Evolutionary conservation across 306 rosid species (phyloP).

Genomic region (Rosa multiflora): DNA sequence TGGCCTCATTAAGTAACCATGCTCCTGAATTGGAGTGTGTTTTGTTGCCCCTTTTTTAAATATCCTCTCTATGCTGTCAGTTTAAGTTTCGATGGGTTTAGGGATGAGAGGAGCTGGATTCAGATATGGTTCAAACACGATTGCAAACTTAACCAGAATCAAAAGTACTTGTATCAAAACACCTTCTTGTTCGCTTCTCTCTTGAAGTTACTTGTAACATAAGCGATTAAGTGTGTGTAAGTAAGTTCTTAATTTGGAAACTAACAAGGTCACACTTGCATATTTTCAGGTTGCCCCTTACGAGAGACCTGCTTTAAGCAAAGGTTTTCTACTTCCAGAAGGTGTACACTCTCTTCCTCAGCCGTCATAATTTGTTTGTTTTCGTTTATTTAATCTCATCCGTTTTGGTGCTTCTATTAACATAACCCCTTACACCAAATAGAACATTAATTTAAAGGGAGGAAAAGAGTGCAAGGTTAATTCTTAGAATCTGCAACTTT

Average conservation of each 20-base stretch:
- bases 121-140: background rate
- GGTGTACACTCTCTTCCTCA: conserved; percentile 45
- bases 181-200: background rate
- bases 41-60: background rate
- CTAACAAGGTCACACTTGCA: conserved; percentile 8
- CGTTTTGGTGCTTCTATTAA: background rate
- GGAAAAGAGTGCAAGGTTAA: background rate
- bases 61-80: background rate
- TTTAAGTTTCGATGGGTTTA: no score
- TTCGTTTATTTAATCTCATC: conserved; percentile 4
- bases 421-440: background rate
- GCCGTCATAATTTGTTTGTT: conserved; percentile 2
- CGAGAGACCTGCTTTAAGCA: conserved; percentile 99
- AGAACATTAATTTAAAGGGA: background rate
- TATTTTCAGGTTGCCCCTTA: conserved; percentile 87
- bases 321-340: conserved; percentile 94
- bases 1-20: background rate
- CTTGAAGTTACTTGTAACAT: background rate
- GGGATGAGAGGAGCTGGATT: background rate
- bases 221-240: background rate
- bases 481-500: background rate
- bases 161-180: background rate
- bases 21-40: background rate
- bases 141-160: background rate
- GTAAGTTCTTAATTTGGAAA: conserved; percentile 7